Conservation (phyloP, 306 rosid species). For the Cucumis hystrix region DNA sequence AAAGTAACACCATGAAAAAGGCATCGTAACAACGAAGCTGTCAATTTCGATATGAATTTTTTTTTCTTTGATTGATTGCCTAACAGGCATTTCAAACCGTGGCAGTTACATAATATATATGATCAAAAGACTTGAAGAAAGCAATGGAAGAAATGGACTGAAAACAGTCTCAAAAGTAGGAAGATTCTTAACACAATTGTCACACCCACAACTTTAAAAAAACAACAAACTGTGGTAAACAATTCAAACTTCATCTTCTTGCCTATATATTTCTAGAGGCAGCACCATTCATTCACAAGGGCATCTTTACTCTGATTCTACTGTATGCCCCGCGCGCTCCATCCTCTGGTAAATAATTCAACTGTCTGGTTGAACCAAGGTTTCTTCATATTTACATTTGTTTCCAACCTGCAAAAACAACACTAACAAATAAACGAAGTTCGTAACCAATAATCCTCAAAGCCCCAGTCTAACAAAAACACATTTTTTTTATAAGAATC, state of each 20-base stretch:
- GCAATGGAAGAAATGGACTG: neutral
- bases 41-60: neutral
- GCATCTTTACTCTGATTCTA: neutral
- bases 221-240: neutral
- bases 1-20: neutral
- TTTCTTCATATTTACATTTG: constrained; percentile 25
- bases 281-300: constrained; percentile 19
- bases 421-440: neutral
- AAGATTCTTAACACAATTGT: neutral
- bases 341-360: neutral
- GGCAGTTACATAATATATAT: neutral
- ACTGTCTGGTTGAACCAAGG: neutral
- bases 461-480: neutral
- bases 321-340: neutral
- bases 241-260: constrained; percentile 4
- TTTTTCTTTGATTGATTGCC: neutral
- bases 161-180: neutral
- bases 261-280: constrained; percentile 18
- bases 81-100: neutral
- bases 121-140: neutral
- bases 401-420: constrained; percentile 59
- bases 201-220: neutral
- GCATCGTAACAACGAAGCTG: neutral
- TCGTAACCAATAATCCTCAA: neutral
- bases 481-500: neutral